phyloP scores from a whole-genome alignment of 2,329 filamentous ascomycete species.

The Cryphonectria carpinicola region DNA sequence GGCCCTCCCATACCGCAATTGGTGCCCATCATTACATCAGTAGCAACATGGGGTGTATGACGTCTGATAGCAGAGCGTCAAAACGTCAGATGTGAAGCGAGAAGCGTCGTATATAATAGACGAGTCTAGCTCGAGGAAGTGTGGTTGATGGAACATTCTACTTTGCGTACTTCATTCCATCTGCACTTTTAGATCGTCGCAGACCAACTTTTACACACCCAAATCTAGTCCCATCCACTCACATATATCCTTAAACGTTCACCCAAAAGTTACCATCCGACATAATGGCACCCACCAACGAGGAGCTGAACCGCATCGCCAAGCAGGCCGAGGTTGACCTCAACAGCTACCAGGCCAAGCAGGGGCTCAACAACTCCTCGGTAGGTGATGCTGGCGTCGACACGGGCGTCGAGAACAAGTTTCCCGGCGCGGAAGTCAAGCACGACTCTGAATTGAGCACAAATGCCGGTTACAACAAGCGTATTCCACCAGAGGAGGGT shows the following conservation, averaged over 20 bases:
- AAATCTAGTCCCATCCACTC: not conserved
- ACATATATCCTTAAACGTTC: not conserved
- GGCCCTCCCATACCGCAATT: not conserved
- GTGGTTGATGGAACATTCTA: not conserved
- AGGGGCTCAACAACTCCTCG: constrained; percentile 45
- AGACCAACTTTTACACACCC: too few relatives aligned
- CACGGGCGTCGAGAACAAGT: constrained; percentile 46
- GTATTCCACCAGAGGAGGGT: constrained; percentile 50
- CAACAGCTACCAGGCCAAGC: constrained; percentile 54
- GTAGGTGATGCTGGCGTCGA: constrained; percentile 50
- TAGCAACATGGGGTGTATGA: constrained; percentile 1
- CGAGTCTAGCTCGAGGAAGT: too few relatives aligned
- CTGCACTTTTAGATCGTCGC: not conserved
- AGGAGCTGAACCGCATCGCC: constrained; percentile 48
- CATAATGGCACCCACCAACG: constrained; percentile 31
- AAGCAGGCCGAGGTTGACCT: constrained; percentile 51
- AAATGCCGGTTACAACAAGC: constrained; percentile 50
- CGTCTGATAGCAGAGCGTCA: not conserved
- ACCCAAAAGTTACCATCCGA: not conserved
- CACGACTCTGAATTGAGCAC: constrained; percentile 50
- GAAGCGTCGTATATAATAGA: not conserved
- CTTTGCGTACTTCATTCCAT: not conserved
- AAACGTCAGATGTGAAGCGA: not conserved
- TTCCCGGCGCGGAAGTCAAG: constrained; percentile 45
- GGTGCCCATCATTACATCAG: constrained; percentile 16